Evolutionary conservation across 345 rosid genomes (phyloP).

Genomic region (Camelina sativa): DNA sequence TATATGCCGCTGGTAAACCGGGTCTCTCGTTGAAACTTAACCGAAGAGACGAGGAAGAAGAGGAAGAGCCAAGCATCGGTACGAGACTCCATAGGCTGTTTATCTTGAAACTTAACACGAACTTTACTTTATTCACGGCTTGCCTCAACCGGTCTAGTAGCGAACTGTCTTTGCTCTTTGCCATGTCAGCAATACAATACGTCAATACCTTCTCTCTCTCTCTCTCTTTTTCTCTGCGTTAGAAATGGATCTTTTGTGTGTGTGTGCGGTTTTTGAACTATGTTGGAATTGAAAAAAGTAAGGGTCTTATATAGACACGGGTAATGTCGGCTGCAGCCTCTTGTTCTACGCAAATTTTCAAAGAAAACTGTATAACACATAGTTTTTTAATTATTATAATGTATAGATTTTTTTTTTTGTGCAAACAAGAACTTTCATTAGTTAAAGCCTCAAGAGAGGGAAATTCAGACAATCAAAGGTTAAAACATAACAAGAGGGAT

Average conservation of each 20-base stretch:
- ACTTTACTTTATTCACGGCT: slow-evolving; percentile 72
- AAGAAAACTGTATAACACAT: slow-evolving; percentile 34
- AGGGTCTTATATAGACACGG: slow-evolving; percentile 37
- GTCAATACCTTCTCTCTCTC: background rate
- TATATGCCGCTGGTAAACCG: slow-evolving; percentile 53
- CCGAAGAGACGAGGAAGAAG: slow-evolving; percentile 41
- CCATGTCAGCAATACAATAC: slow-evolving; percentile 27
- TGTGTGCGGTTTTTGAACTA: background rate
- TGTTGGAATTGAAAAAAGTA: slow-evolving; percentile 10
- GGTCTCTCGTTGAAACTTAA: slow-evolving; percentile 70
- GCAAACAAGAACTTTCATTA: too few species aligned
- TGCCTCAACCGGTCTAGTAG: slow-evolving; percentile 62
- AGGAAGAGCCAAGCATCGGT: slow-evolving; percentile 49
- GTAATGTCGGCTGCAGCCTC: slow-evolving; percentile 38
- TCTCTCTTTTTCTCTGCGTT: background rate
- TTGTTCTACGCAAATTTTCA: slow-evolving; percentile 7
- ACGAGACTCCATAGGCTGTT: slow-evolving; percentile 58
- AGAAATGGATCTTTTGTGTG: background rate
- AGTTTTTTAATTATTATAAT: slow-evolving; percentile 19
- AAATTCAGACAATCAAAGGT: too few species aligned
- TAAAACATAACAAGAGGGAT: too few species aligned
- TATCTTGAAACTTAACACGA: slow-evolving; percentile 55
- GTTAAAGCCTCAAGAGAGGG: too few species aligned
- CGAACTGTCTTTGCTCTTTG: slow-evolving; percentile 43
- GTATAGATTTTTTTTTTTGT: background rate